Percentiles rank a stretch among this genome's conserved stretches.
phyloP scores from a whole-genome alignment of 2,329 filamentous ascomycete genomes.

The Alternaria brassicae region DNA sequence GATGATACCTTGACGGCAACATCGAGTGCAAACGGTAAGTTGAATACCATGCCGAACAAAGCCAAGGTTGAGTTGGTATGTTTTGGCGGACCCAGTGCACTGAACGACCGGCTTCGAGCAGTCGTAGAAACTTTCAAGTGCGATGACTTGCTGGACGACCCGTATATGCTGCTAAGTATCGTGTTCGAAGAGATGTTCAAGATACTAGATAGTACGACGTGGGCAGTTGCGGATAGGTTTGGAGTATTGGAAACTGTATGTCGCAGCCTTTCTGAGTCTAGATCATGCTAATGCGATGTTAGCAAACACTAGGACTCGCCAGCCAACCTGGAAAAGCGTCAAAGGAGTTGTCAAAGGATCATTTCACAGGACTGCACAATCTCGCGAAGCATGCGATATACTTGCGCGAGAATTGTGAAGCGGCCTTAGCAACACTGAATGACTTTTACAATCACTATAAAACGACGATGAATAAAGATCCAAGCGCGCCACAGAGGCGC shows the following conservation, averaged over 20 bases:
- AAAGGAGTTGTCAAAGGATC: constrained; percentile 26
- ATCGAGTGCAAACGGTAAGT: no score
- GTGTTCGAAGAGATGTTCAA: constrained; percentile 44
- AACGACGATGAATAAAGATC: constrained; percentile 1
- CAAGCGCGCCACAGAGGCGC: constrained; percentile 13
- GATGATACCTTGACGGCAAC: constrained; percentile 14
- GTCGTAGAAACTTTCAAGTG: constrained; percentile 18
- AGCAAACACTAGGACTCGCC: constrained; percentile 34
- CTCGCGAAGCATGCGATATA: constrained; percentile 51
- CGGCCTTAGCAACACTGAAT: constrained; percentile 37
- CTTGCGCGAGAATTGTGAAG: constrained; percentile 47
- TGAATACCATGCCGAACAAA: not conserved
- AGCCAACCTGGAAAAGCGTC: constrained; percentile 23
- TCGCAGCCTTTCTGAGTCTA: not conserved
- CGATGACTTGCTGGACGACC: constrained; percentile 38
- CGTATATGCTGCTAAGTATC: constrained; percentile 42
- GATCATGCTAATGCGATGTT: constrained; percentile 9
- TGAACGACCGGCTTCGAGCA: constrained; percentile 27
- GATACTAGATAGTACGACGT: constrained; percentile 38
- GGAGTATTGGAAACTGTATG: constrained; percentile 42
- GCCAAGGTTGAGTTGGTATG: constrained; percentile 35
- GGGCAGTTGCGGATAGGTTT: constrained; percentile 41
- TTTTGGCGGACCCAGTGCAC: constrained; percentile 33
- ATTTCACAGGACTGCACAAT: constrained; percentile 45
- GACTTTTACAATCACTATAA: constrained; percentile 32